Evolutionary conservation across 345 rosid genomes (phyloP).

Genomic region (Bruguiera gymnorhiza): DNA sequence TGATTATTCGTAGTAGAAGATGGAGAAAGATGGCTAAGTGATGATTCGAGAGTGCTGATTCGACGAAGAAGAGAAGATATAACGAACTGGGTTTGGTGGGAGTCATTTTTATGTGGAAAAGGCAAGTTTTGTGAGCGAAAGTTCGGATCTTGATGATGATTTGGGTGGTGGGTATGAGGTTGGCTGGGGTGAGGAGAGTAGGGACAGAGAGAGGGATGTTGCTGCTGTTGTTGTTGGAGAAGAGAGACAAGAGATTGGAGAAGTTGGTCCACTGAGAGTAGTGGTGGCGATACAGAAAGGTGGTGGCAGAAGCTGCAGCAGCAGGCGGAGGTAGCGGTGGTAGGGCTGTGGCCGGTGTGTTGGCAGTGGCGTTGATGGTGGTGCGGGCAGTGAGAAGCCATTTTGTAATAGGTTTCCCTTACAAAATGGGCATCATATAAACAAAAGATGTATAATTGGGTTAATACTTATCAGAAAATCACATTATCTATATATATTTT

Average conservation of each 20-base stretch:
- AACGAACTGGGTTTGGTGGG: constrained; percentile 21
- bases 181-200: constrained; percentile 13
- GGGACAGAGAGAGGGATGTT: constrained; percentile 6
- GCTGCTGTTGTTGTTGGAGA: constrained; percentile 22
- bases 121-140: constrained; percentile 8
- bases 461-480: too few species aligned
- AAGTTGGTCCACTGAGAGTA: constrained; percentile 37
- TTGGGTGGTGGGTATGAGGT: constrained; percentile 15
- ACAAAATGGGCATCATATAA: too few species aligned
- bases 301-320: constrained; percentile 25
- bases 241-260: constrained; percentile 47
- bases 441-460: too few species aligned
- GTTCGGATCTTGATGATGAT: constrained; percentile 8
- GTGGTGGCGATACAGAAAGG: constrained; percentile 25
- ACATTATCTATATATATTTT: too few species aligned
- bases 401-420: not conserved
- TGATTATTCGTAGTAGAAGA: constrained; percentile 14
- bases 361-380: constrained; percentile 25
- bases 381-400: constrained; percentile 46
- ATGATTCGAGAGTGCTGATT: constrained; percentile 49
- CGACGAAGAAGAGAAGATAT: constrained; percentile 46
- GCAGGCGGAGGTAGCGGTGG: constrained; percentile 12
- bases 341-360: not conserved
- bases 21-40: constrained; percentile 37
- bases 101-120: constrained; percentile 11